phyloP scores from a whole-genome alignment of 2,329 filamentous ascomycete genomes.

The Cryphonectria japonica region DNA sequence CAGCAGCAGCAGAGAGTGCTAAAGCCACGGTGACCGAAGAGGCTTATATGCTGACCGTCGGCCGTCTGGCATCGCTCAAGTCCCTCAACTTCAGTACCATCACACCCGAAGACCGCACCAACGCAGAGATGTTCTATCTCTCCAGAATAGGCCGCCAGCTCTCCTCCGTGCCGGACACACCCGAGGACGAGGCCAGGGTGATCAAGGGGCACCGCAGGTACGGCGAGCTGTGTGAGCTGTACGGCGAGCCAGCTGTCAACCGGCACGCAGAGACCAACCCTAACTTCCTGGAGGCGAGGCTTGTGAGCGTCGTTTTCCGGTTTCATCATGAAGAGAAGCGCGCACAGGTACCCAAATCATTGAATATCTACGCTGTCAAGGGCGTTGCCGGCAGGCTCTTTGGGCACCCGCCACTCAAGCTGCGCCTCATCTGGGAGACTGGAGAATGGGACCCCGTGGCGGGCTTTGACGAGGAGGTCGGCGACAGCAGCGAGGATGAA shows the following conservation, averaged over 20 bases:
- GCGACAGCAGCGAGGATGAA: conserved; percentile 57
- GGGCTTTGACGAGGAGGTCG: conserved; percentile 61
- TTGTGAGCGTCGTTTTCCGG: conserved; percentile 62
- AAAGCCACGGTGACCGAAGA: conserved; percentile 68
- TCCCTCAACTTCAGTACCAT: conserved; percentile 76
- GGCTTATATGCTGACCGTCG: conserved; percentile 86
- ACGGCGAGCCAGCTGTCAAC: conserved; percentile 71
- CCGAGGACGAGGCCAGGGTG: conserved; percentile 56
- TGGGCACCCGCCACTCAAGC: conserved; percentile 61
- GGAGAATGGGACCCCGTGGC: conserved; percentile 85
- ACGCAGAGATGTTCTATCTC: conserved; percentile 94
- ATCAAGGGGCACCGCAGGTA: conserved; percentile 72
- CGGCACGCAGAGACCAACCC: conserved; percentile 67
- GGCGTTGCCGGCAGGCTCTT: conserved; percentile 77
- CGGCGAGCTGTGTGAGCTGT: conserved; percentile 70
- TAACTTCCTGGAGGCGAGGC: conserved; percentile 78
- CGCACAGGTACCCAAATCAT: conserved; percentile 70
- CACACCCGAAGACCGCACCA: conserved; percentile 72
- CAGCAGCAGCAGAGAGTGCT: conserved; percentile 35
- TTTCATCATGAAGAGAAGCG: conserved; percentile 36
- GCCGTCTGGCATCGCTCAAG: conserved; percentile 69
- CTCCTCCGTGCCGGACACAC: conserved; percentile 56
- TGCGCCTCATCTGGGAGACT: conserved; percentile 83
- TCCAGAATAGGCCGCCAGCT: conserved; percentile 80
- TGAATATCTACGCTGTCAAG: conserved; percentile 81